phyloP scores from a whole-genome alignment of 192 early-diverging fungal species.

The Rhizophlyctis rosea region DNA sequence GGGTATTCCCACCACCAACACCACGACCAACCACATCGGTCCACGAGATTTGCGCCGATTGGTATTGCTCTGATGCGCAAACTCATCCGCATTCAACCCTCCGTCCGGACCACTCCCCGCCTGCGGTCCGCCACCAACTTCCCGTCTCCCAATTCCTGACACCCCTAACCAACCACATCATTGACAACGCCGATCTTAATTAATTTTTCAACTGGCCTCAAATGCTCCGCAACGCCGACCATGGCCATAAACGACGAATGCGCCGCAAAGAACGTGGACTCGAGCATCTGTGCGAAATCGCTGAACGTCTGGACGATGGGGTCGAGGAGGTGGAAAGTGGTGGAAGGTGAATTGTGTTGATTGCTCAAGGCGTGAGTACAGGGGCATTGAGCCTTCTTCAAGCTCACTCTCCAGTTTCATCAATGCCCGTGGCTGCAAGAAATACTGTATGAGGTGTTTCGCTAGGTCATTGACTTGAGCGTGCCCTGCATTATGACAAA shows the following conservation, averaged over 20 bases:
- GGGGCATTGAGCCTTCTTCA: no score
- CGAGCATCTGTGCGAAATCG: conserved; percentile 96
- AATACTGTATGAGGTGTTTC: no score
- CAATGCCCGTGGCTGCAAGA: no score
- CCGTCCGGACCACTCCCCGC: no score
- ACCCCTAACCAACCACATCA: conserved; percentile 76
- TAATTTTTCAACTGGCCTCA: conserved; percentile 83
- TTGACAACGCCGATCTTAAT: conserved; percentile 77
- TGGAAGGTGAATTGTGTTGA: conserved; percentile 85
- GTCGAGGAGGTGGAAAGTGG: conserved; percentile 93
- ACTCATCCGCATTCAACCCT: no score
- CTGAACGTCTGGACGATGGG: conserved; percentile 93
- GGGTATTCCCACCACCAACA: conserved; percentile 85
- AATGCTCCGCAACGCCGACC: conserved; percentile 97
- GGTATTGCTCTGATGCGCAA: no score
- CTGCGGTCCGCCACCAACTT: no score
- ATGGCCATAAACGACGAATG: conserved; percentile 80
- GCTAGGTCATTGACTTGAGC: no score
- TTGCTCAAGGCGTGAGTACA: conserved; percentile 81
- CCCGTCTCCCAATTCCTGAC: no score
- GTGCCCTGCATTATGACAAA: no score
- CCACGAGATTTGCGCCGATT: no score
- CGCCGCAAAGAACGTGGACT: conserved; percentile 95
- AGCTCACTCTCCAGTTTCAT: no score
- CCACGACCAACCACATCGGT: conserved; percentile 78